Conservation (phyloP, 306 rosid genomes). For the Cyclanthera cordifolia region DNA sequence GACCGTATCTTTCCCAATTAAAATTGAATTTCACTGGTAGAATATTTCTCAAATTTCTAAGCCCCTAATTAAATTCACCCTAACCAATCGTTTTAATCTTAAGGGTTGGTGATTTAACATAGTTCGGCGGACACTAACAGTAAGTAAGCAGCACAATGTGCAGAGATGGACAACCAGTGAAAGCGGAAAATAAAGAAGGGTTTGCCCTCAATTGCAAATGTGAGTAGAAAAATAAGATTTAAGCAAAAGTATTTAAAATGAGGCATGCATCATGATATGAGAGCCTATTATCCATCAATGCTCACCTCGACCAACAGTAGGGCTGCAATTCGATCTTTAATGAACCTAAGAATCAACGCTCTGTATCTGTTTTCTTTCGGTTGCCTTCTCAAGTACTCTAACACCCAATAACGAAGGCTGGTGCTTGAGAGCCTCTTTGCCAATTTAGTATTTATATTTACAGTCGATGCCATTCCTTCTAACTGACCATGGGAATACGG, state of each 20-base stretch:
- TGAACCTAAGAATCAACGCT: slow-evolving; percentile 73
- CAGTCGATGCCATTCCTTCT: slow-evolving; percentile 64
- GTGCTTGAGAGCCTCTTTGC: slow-evolving; percentile 53
- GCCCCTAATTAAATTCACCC: too few species aligned
- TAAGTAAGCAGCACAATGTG: not conserved
- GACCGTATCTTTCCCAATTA: too few species aligned
- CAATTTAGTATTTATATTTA: slow-evolving; percentile 46
- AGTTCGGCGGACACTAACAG: too few species aligned
- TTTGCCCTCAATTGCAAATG: not conserved
- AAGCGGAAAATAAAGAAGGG: not conserved
- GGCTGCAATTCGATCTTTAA: slow-evolving; percentile 79
- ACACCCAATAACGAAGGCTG: slow-evolving; percentile 83
- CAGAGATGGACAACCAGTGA: not conserved
- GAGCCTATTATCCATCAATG: slow-evolving; percentile 10
- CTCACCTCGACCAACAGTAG: slow-evolving; percentile 72
- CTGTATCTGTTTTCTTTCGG: slow-evolving; percentile 48
- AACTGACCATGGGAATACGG: slow-evolving; percentile 70
- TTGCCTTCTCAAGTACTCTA: slow-evolving; percentile 78
- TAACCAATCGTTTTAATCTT: too few species aligned
- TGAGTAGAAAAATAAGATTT: not conserved
- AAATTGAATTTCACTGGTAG: too few species aligned
- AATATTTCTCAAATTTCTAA: too few species aligned
- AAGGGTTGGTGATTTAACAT: too few species aligned
- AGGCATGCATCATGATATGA: not conserved
- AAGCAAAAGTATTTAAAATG: not conserved